Conservation (phyloP, 2,329 filamentous ascomycete species). For the Thelonectria discophora region DNA sequence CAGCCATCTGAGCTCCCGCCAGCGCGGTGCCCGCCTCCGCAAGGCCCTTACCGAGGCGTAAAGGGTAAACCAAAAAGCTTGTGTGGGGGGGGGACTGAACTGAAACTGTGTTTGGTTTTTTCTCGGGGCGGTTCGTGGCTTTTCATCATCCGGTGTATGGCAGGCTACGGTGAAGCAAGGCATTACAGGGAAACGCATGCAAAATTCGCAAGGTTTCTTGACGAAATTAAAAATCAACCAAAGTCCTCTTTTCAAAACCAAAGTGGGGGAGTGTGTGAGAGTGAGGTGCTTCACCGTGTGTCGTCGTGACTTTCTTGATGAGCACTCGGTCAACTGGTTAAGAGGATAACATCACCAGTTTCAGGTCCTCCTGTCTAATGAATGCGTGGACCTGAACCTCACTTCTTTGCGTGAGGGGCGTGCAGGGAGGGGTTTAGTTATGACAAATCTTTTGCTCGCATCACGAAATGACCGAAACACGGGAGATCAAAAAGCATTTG, state of each 20-base stretch:
- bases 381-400: constrained; percentile 15
- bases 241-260: constrained; percentile 38
- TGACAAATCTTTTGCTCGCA: background rate
- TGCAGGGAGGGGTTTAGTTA: background rate
- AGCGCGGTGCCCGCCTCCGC: constrained; percentile 79
- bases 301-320: constrained; percentile 14
- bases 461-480: background rate
- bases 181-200: constrained; percentile 51
- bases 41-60: constrained; percentile 73
- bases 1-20: constrained; percentile 84
- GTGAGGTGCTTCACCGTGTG: constrained; percentile 13
- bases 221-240: constrained; percentile 50
- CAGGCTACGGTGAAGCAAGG: constrained; percentile 51
- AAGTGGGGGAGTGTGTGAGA: constrained; percentile 1
- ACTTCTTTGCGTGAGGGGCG: background rate
- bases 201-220: constrained; percentile 50
- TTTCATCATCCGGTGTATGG: constrained; percentile 52
- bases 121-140: constrained; percentile 50
- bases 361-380: constrained; percentile 11
- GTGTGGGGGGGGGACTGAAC: constrained; percentile 28
- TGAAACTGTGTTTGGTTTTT: constrained; percentile 40
- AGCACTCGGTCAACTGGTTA: background rate
- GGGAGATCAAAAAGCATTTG: background rate
- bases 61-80: constrained; percentile 48
- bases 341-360: constrained; percentile 4